Conservation (phyloP, 2,329 filamentous ascomycete species). For the Penicillium psychrosexuale region DNA sequence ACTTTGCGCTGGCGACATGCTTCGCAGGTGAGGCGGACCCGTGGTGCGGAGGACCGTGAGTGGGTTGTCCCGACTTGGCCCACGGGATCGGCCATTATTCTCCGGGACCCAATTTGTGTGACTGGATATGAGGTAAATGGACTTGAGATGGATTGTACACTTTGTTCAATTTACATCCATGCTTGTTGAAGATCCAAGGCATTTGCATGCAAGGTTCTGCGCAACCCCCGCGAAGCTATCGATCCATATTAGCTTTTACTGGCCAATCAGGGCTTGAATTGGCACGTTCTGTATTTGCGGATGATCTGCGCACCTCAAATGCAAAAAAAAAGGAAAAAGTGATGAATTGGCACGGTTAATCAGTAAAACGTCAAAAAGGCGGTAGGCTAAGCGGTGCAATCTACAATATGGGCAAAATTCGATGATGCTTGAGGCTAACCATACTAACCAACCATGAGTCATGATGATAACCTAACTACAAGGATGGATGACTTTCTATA, state of each 20-base stretch:
- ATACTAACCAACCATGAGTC: no score
- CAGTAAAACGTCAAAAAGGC: no score
- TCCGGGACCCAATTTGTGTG: neutral
- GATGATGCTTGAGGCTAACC: no score
- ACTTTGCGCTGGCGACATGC: constrained; percentile 34
- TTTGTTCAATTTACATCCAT: neutral
- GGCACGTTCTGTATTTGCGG: neutral
- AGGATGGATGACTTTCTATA: no score
- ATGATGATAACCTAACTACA: no score
- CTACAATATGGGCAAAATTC: no score
- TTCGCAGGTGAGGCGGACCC: constrained; percentile 31
- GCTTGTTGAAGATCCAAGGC: neutral
- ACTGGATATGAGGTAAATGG: neutral
- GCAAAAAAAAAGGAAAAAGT: neutral
- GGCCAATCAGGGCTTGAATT: neutral
- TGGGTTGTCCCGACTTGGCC: neutral
- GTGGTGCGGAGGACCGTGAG: constrained; percentile 18
- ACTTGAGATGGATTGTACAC: neutral
- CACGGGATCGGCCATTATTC: neutral
- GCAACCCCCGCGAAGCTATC: neutral
- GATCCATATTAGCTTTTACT: neutral
- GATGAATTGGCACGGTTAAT: no score
- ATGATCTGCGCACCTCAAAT: neutral
- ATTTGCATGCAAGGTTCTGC: neutral
- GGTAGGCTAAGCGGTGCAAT: no score